A percentile compares a stretch with the other conserved stretches of the same genome.
phyloP scores from a whole-genome alignment of 2,329 filamentous ascomycete species.

The Huntiella moniliformis region DNA sequence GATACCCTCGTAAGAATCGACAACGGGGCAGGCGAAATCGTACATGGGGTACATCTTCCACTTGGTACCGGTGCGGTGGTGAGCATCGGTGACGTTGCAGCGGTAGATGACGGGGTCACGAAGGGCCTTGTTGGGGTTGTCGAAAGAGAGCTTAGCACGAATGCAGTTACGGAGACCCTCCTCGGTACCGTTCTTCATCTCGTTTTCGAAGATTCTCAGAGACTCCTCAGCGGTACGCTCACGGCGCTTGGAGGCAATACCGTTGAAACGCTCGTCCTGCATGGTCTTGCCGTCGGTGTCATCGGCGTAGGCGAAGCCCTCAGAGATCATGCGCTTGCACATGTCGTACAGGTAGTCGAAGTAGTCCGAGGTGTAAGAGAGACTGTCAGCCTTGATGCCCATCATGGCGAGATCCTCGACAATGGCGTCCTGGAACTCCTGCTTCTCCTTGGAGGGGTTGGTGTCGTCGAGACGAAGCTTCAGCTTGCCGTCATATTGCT shows the following conservation, averaged over 20 bases:
- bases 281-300: conserved; percentile 83
- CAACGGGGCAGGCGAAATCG: conserved; percentile 68
- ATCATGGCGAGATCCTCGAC: conserved; percentile 79
- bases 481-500: conserved; percentile 78
- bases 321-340: conserved; percentile 65
- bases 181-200: conserved; percentile 75
- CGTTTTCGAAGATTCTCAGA: conserved; percentile 65
- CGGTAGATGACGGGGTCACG: conserved; percentile 95
- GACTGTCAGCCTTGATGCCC: conserved; percentile 72
- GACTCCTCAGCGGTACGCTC: conserved; percentile 68
- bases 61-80: conserved; percentile 59
- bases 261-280: conserved; percentile 67
- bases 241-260: conserved; percentile 63
- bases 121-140: conserved; percentile 89
- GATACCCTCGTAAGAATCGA: conserved; percentile 64
- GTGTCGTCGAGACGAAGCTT: conserved; percentile 92
- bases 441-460: conserved; percentile 92
- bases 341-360: conserved; percentile 83
- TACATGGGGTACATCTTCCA: conserved; percentile 85
- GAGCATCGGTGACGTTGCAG: conserved; percentile 50
- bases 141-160: conserved; percentile 78
- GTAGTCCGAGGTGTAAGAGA: conserved; percentile 88
- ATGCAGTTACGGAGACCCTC: conserved; percentile 78
- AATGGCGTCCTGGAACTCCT: conserved; percentile 88
- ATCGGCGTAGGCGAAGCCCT: conserved; percentile 81